Percentiles rank a stretch among this genome's conserved stretches.
phyloP scores from a whole-genome alignment of 176 grass and related monocot genomes.

The Microstegium vimineum region DNA sequence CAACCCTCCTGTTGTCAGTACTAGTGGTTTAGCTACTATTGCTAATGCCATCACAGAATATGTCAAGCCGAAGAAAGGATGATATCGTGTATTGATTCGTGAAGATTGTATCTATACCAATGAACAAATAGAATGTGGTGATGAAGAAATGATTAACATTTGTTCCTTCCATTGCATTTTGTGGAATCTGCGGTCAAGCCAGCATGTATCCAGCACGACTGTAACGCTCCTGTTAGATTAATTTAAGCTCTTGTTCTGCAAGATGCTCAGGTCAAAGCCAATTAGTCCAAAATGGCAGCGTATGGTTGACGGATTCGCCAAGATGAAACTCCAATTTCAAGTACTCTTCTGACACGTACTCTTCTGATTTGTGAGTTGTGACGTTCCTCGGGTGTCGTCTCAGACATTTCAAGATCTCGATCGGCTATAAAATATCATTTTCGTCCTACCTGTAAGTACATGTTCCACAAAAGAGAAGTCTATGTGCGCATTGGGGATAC shows the following conservation, averaged over 20 bases:
- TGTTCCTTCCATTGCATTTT: not conserved
- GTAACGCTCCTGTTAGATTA: not conserved
- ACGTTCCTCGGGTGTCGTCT: not conserved
- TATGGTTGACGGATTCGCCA: no score
- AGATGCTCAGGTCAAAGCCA: not conserved
- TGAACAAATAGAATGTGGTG: not conserved
- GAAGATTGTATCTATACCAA: not conserved
- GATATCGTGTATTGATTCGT: not conserved
- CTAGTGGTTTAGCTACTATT: slow-evolving; percentile 8
- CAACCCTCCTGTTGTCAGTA: slow-evolving; percentile 18
- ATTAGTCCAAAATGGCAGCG: not conserved
- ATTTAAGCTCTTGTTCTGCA: not conserved
- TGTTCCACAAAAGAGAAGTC: not conserved
- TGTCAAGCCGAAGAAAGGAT: slow-evolving; percentile 24
- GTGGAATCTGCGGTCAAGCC: not conserved
- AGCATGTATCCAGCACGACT: not conserved
- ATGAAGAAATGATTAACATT: not conserved
- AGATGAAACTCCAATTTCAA: no score
- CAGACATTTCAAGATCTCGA: not conserved
- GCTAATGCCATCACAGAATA: slow-evolving; percentile 30
- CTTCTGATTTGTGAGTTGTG: not conserved
- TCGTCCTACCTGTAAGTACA: not conserved
- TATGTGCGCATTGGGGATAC: no score
- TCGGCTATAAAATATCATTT: not conserved
- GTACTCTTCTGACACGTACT: no score